phyloP scores from a whole-genome alignment of 768 basidiomycete genomes.

The Agrocybe pediades region DNA sequence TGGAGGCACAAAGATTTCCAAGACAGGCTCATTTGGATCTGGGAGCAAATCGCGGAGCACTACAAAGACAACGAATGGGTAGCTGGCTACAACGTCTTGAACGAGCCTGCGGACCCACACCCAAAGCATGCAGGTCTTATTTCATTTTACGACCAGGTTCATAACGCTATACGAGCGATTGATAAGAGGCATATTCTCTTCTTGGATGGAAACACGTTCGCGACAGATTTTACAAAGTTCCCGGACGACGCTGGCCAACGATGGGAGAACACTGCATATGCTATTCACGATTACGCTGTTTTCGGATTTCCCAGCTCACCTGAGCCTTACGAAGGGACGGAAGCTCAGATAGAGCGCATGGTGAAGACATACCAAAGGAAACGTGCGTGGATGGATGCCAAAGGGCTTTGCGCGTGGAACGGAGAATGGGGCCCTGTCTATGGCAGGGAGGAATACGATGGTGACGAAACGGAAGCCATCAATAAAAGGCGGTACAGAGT shows the following conservation, averaged over 20 bases:
- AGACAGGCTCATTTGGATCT: slow-evolving; percentile 74
- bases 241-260: slow-evolving; percentile 54
- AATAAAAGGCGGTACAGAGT: slow-evolving; percentile 67
- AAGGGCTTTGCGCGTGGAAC: slow-evolving; percentile 72
- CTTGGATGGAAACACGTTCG: slow-evolving; percentile 84
- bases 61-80: slow-evolving; percentile 80
- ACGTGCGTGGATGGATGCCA: slow-evolving; percentile 72
- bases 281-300: slow-evolving; percentile 75
- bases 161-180: slow-evolving; percentile 67
- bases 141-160: slow-evolving; percentile 65
- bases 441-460: slow-evolving; percentile 61
- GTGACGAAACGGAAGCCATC: slow-evolving; percentile 62
- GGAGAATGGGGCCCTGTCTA: slow-evolving; percentile 89
- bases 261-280: slow-evolving; percentile 74
- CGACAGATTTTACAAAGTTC: slow-evolving; percentile 74
- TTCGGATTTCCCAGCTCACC: slow-evolving; percentile 74
- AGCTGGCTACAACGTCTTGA: slow-evolving; percentile 83
- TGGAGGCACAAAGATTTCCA: slow-evolving; percentile 87
- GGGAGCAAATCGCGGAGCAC: slow-evolving; percentile 71
- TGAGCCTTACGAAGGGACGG: slow-evolving; percentile 55
- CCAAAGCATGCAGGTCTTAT: slow-evolving; percentile 57
- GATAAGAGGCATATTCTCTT: slow-evolving; percentile 75
- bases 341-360: slow-evolving; percentile 52
- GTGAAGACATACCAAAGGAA: slow-evolving; percentile 66
- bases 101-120: slow-evolving; percentile 74